Evolutionary conservation across 2,329 filamentous ascomycete genomes (phyloP).

Genomic region (Pyrenophora teres): DNA sequence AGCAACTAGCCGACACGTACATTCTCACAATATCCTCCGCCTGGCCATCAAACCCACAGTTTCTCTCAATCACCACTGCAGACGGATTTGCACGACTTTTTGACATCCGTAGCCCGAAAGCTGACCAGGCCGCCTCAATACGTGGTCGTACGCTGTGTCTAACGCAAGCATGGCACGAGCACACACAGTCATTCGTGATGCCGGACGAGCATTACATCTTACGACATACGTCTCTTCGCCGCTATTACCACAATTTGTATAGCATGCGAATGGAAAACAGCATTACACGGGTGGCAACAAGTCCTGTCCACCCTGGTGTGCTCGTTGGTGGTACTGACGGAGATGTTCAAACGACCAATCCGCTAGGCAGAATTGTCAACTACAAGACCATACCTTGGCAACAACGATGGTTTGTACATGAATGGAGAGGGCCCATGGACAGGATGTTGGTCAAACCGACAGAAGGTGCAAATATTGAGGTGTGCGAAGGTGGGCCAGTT

Average conservation of each 20-base stretch:
- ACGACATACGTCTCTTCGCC: conserved; percentile 55
- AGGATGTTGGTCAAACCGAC: conserved; percentile 9
- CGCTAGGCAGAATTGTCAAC: conserved; percentile 56
- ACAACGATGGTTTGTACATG: conserved; percentile 63
- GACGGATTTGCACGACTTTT: conserved; percentile 61
- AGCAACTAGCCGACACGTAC: conserved; percentile 53
- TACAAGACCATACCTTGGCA: conserved; percentile 58
- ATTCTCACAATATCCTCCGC: conserved; percentile 55
- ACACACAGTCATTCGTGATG: conserved; percentile 58
- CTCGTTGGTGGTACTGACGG: conserved; percentile 60
- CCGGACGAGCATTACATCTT: conserved; percentile 61
- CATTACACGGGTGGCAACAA: conserved; percentile 53
- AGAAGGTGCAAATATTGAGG: neutral
- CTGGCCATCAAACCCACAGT: conserved; percentile 59
- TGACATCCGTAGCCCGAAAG: conserved; percentile 56
- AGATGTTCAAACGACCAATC: conserved; percentile 57
- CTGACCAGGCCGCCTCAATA: conserved; percentile 52
- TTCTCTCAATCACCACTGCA: conserved; percentile 58
- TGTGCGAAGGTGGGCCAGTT: conserved; percentile 6
- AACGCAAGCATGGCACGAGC: conserved; percentile 60
- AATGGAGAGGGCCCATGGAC: conserved; percentile 53
- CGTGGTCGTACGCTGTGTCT: conserved; percentile 57
- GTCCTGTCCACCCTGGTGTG: conserved; percentile 60
- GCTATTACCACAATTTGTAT: conserved; percentile 56
- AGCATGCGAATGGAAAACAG: conserved; percentile 45